A percentile compares a stretch with the other conserved stretches of the same genome.
Evolutionary conservation across 306 rosid species (phyloP).

Genomic region (Rosa chinensis): DNA sequence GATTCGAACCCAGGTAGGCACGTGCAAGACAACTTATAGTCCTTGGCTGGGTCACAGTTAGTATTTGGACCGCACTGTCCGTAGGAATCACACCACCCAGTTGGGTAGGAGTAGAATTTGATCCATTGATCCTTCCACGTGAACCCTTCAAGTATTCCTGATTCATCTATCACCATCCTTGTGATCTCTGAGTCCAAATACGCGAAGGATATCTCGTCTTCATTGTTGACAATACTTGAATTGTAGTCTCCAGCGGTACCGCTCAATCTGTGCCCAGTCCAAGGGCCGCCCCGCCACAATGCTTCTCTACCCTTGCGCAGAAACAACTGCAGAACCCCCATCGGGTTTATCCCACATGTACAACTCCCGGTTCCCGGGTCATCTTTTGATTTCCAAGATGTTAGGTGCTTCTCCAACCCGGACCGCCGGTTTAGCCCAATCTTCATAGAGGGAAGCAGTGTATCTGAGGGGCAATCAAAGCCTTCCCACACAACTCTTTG

Average conservation of each 20-base stretch:
- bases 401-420: not conserved
- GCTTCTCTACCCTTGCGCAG: constrained; percentile 1
- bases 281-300: constrained; percentile 3
- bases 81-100: constrained; percentile 39
- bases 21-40: constrained; percentile 27
- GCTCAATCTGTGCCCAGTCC: constrained; percentile 8
- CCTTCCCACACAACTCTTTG: too few species aligned
- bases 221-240: not conserved
- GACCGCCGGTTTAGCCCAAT: constrained; percentile 2
- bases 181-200: not conserved
- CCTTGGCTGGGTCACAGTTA: constrained; percentile 34
- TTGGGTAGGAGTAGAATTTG: constrained; percentile 30
- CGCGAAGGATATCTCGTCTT: not conserved
- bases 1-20: constrained; percentile 64
- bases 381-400: constrained; percentile 28
- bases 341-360: not conserved
- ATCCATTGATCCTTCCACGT: constrained; percentile 35
- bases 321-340: constrained; percentile 29
- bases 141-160: not conserved
- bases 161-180: constrained; percentile 5
- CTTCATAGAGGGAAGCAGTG: constrained; percentile 26
- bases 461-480: constrained; percentile 37
- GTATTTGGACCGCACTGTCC: constrained; percentile 41
- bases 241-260: constrained; percentile 29
- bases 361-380: constrained; percentile 43